phyloP scores from a whole-genome alignment of 495 filamentous ascomycete species.

The Talaromyces ruber region DNA sequence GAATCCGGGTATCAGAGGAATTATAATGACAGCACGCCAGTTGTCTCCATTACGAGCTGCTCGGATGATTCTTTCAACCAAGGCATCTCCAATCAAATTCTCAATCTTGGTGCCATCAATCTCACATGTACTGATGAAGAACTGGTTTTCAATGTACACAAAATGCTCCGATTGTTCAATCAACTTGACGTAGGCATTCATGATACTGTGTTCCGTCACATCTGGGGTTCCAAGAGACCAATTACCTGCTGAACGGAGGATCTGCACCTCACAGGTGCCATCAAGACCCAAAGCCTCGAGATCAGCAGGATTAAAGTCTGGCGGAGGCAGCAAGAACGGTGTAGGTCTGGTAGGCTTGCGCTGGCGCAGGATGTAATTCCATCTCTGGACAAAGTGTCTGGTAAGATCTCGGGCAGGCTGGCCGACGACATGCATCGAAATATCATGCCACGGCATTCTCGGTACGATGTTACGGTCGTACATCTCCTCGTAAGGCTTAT shows the following conservation, averaged over 20 bases:
- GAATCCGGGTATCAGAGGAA: constrained; percentile 95
- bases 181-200: constrained; percentile 89
- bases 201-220: constrained; percentile 82
- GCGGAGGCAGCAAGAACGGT: constrained; percentile 85
- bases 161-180: constrained; percentile 95
- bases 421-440: constrained; percentile 96
- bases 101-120: constrained; percentile 80
- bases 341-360: constrained; percentile 91
- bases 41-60: constrained; percentile 78
- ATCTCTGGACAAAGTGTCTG: constrained; percentile 95
- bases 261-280: constrained; percentile 94
- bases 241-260: constrained; percentile 76
- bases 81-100: constrained; percentile 89
- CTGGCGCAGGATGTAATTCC: constrained; percentile 95
- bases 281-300: constrained; percentile 79
- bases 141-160: constrained; percentile 99
- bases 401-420: constrained; percentile 93
- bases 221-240: constrained; percentile 90
- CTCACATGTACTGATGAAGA: constrained; percentile 92
- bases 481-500: constrained; percentile 98
- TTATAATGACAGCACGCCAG: constrained; percentile 90
- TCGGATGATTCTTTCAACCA: constrained; percentile 84
- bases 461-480: constrained; percentile 84
- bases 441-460: constrained; percentile 98
- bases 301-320: constrained; percentile 80